Evolutionary conservation across 2,329 filamentous ascomycete genomes (phyloP).

Genomic region (Colletotrichum tanaceti): DNA sequence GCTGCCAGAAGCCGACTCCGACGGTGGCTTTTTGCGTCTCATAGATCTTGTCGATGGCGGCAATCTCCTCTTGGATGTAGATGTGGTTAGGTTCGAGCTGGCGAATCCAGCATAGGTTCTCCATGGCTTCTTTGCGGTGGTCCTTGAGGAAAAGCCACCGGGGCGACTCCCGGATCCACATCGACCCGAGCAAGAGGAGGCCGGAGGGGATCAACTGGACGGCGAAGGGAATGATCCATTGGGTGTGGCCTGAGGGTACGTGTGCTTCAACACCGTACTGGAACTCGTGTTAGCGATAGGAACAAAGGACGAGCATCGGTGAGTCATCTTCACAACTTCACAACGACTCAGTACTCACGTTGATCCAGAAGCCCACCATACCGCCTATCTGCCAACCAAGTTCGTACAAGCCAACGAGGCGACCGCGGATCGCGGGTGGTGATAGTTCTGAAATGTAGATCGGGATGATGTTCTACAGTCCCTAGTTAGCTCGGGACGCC

Average conservation of each 20-base stretch:
- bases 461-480: slow-evolving; percentile 59
- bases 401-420: slow-evolving; percentile 66
- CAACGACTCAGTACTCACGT: slow-evolving; percentile 45
- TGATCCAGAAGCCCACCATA: slow-evolving; percentile 63
- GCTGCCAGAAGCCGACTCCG: slow-evolving; percentile 70
- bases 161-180: slow-evolving; percentile 66
- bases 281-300: slow-evolving; percentile 45
- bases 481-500: slow-evolving; percentile 19
- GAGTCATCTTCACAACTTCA: slow-evolving; percentile 43
- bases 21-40: slow-evolving; percentile 65
- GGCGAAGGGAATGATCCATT: slow-evolving; percentile 64
- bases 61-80: slow-evolving; percentile 73
- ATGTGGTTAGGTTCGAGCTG: slow-evolving; percentile 60
- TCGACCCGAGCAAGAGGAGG: slow-evolving; percentile 59
- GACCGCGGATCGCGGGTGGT: slow-evolving; percentile 65
- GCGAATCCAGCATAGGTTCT: slow-evolving; percentile 67
- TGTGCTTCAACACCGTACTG: slow-evolving; percentile 40
- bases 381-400: slow-evolving; percentile 65
- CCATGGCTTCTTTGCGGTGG: slow-evolving; percentile 61
- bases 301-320: slow-evolving; percentile 40
- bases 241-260: slow-evolving; percentile 37
- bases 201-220: slow-evolving; percentile 67
- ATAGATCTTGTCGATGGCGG: slow-evolving; percentile 61
- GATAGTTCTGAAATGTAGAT: slow-evolving; percentile 59
- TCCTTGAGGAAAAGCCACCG: slow-evolving; percentile 69